Base-by-base conservation (phyloP, 1,284 basidiomycete species). In the Inonotus hispidus region DNA sequence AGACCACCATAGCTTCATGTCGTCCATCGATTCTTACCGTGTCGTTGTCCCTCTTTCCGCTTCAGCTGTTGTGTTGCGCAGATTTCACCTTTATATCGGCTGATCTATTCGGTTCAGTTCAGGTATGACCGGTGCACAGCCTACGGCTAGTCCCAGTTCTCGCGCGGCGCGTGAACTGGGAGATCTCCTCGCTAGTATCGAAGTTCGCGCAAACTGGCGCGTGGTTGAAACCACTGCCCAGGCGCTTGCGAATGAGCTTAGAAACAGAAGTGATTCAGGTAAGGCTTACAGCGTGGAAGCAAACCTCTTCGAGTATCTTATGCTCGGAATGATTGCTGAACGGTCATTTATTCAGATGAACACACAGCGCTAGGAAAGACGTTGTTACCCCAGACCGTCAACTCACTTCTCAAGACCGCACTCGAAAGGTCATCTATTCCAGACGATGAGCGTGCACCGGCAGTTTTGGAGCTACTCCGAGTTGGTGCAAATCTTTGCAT, bases 401-500 rank as follows among this genome's bases (percentile, higher is more conserved):
- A 79, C 11, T 76, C 82, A 38, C 76, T 92, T 16, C 72, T 90
- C 45, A 77, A 78, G 58, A 72, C 77, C 52, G 81, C 83, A 13
- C 74, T 87, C 25, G 74, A 78, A 61, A 81, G 77, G 49, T 72
- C 79, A 11, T 64, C 77, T 21, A 75, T 78, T 53, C 82, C 84
- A 13, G 71, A 71, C 49, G 71, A 77, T 27, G 63, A 71, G 21
- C 78, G 77, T 63, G 76, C 81, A 54, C 67, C 78, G 7, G 79
- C 79, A 23, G 74, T 85, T 13, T 81, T 82, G 62, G 88, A 92
- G 70, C 73, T 91, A 29, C 78, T 93, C 56, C 80, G 90, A 59
- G 83, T 91, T 19, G 83, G 82, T 21, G 90, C 90, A 16, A 92
- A 92, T 72, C 72, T 92, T 10, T 91, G 88, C 71, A 85, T 90